These are phyloP conservation scores for Capsicum rhomboideum DNA, from an alignment of 257 asterid genomes.

Conservation along the genomic window DNA sequence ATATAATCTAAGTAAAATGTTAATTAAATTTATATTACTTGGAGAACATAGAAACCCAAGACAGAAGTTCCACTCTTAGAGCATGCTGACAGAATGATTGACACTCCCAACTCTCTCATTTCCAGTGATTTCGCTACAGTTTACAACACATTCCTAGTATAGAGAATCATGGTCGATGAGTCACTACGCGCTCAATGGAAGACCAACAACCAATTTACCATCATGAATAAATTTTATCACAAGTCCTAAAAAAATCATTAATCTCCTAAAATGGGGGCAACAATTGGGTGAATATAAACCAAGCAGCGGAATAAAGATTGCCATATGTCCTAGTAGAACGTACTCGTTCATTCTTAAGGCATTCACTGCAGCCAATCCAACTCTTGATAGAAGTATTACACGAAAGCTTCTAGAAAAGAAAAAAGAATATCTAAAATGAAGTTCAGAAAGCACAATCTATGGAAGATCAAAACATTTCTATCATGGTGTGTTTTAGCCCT, in stretches of 20 bases:
- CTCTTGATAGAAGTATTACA: neutral
- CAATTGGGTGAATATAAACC: neutral
- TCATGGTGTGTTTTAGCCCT: neutral
- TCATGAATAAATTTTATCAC: neutral
- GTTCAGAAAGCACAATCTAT: neutral
- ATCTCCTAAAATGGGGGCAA: neutral
- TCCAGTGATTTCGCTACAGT: neutral
- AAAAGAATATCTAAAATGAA: neutral
- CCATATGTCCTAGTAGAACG: neutral
- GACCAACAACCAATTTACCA: neutral
- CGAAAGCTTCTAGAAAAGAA: neutral
- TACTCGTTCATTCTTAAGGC: neutral
- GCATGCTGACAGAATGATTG: neutral
- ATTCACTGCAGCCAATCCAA: neutral
- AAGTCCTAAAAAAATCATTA: neutral
- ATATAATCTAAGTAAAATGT: neutral
- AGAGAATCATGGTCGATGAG: neutral
- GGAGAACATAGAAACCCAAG: neutral
- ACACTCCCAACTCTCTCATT: neutral
- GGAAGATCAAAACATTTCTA: neutral
- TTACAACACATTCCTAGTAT: neutral
- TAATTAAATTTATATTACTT: neutral
- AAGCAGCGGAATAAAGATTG: neutral
- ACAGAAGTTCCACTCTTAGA: neutral
- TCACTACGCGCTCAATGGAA: neutral